Conservation (phyloP, 805 yeast species). For the Lachancea meyersii region DNA sequence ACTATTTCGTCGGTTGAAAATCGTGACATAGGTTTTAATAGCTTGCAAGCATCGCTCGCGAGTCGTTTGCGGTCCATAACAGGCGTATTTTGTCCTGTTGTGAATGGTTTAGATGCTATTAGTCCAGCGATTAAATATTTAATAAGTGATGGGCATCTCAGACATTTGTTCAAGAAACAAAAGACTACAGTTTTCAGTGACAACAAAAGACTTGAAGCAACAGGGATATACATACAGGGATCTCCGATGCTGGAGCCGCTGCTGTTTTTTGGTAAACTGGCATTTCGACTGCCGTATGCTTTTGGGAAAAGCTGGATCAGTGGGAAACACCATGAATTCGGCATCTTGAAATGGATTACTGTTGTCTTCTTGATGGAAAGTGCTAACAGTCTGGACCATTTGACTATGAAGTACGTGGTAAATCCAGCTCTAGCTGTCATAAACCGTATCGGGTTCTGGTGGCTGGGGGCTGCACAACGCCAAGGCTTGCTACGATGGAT, state of each 20-base stretch:
- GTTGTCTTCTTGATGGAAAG: constrained; percentile 2
- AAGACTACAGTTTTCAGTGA: too few species aligned
- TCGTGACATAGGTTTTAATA: constrained; percentile 17
- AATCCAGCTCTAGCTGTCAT: constrained; percentile 1
- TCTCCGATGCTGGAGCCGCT: constrained; percentile 5
- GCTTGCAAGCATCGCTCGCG: constrained; percentile 1
- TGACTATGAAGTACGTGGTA: constrained; percentile 3
- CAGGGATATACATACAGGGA: too few species aligned
- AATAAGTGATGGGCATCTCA: too few species aligned
- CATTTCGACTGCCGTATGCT: constrained; percentile 3
- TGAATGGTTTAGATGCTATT: not conserved
- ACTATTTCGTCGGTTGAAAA: constrained; percentile 18
- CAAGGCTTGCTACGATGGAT: constrained; percentile 5
- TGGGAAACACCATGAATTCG: not conserved
- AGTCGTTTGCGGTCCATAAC: not conserved
- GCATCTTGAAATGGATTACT: not conserved
- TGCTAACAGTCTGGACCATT: constrained; percentile 3
- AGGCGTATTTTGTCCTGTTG: not conserved
- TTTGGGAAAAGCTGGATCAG: not conserved
- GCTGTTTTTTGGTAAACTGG: constrained; percentile 2
- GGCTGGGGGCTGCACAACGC: constrained; percentile 1
- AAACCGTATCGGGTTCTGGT: constrained; percentile 1
- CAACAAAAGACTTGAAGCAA: too few species aligned
- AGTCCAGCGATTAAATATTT: too few species aligned
- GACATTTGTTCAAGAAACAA: too few species aligned